Conservation (phyloP, 306 rosid species). For the Castanea mollissima region DNA sequence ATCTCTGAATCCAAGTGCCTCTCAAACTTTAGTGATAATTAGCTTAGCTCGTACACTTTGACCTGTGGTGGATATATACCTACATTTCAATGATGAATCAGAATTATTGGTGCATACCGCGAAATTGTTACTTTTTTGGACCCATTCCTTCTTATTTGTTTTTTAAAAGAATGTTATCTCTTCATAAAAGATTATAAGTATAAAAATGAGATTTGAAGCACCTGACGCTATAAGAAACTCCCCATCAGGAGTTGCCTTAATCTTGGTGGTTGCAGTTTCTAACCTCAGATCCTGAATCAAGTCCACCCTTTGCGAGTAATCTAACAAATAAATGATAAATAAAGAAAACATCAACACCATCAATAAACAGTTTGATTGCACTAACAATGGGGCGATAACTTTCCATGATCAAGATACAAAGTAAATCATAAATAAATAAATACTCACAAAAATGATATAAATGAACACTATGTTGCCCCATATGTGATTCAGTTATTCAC, state of each 20-base stretch:
- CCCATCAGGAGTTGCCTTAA: conserved; percentile 82
- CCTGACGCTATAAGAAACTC: conserved; percentile 83
- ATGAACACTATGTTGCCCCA: no score
- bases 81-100: conserved; percentile 29
- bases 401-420: neutral
- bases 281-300: conserved; percentile 76
- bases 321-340: conserved; percentile 30
- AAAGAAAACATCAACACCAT: neutral
- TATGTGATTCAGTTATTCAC: neutral
- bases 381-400: neutral
- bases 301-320: conserved; percentile 62
- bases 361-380: neutral
- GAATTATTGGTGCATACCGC: neutral
- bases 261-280: conserved; percentile 75
- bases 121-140: conserved; percentile 1
- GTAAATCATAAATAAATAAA: neutral
- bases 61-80: conserved; percentile 97
- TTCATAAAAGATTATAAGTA: neutral
- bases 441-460: no score
- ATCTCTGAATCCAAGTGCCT: conserved; percentile 96
- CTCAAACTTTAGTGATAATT: conserved; percentile 85
- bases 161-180: conserved; percentile 7
- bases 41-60: conserved; percentile 78
- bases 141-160: neutral
- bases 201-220: conserved; percentile 17